Conservation (phyloP, 768 basidiomycete species). For the Candolleomyces aberdarensis region DNA sequence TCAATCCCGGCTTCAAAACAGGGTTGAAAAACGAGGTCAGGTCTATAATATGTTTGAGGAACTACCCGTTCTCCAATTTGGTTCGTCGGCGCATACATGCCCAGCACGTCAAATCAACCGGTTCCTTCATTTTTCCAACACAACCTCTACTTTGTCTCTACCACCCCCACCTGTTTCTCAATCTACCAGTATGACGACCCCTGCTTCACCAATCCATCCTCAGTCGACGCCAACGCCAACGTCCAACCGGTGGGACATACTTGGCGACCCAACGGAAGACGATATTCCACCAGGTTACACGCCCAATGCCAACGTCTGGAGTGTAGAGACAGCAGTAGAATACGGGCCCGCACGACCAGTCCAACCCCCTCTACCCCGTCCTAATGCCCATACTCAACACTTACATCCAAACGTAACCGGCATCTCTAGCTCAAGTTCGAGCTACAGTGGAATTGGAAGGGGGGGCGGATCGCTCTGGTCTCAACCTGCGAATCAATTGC, state of each 20-base stretch:
- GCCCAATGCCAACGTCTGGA: conserved; percentile 42
- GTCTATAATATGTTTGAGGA: too few species aligned
- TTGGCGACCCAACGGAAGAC: conserved; percentile 38
- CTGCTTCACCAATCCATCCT: too few species aligned
- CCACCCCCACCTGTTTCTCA: too few species aligned
- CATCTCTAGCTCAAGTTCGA: not conserved
- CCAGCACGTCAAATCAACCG: too few species aligned
- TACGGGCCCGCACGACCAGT: conserved; percentile 66
- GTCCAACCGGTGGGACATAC: not conserved
- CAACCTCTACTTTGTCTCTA: too few species aligned
- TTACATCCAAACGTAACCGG: conserved; percentile 1
- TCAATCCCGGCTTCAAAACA: too few species aligned
- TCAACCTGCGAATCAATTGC: not conserved
- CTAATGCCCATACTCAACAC: conserved; percentile 7
- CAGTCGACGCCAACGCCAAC: not conserved
- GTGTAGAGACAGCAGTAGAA: conserved; percentile 63
- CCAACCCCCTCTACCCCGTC: conserved; percentile 31
- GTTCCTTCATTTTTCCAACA: too few species aligned
- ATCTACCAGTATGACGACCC: too few species aligned
- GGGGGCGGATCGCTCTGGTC: not conserved
- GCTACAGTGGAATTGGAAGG: not conserved
- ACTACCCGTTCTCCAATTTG: too few species aligned
- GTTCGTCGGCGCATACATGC: too few species aligned
- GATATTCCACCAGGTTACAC: conserved; percentile 66
- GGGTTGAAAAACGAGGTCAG: too few species aligned